A percentile compares a stretch with the other conserved stretches of the same genome.
Conservation (phyloP, 768 basidiomycete species). For the Terana coerulea region DNA sequence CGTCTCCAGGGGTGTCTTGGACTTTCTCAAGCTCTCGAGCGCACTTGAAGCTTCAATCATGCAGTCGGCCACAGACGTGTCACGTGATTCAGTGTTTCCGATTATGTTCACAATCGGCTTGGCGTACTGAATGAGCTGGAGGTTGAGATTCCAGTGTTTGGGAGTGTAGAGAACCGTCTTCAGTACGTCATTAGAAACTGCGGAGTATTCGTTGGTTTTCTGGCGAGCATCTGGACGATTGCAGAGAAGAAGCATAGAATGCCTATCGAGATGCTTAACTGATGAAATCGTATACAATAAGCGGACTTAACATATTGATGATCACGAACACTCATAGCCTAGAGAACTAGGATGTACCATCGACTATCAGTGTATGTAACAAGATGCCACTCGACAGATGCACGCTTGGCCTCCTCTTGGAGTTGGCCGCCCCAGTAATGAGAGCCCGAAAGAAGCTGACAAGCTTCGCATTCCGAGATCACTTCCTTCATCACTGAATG, state of each 20-base stretch:
- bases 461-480: constrained; percentile 17
- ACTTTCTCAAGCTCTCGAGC: constrained; percentile 20
- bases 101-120: constrained; percentile 35
- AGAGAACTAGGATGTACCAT: constrained; percentile 2
- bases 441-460: constrained; percentile 30
- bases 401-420: constrained; percentile 11
- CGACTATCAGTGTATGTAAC: neutral
- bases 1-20: constrained; percentile 13
- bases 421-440: constrained; percentile 35
- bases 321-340: neutral
- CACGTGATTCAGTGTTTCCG: constrained; percentile 27
- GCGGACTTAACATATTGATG: neutral
- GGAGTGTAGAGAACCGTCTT: neutral
- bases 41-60: constrained; percentile 32
- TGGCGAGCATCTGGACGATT: neutral
- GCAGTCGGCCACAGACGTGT: constrained; percentile 31
- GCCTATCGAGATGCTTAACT: neutral
- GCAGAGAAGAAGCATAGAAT: neutral
- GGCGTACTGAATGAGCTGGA: constrained; percentile 26
- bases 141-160: constrained; percentile 12
- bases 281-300: neutral
- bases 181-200: neutral
- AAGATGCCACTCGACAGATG: constrained; percentile 8
- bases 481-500: neutral
- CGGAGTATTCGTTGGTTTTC: neutral